Evolutionary conservation across 257 asterid genomes (phyloP), one percentile per base, ranked within the genome.

Genomic region (Verbascum thapsus): DNA sequence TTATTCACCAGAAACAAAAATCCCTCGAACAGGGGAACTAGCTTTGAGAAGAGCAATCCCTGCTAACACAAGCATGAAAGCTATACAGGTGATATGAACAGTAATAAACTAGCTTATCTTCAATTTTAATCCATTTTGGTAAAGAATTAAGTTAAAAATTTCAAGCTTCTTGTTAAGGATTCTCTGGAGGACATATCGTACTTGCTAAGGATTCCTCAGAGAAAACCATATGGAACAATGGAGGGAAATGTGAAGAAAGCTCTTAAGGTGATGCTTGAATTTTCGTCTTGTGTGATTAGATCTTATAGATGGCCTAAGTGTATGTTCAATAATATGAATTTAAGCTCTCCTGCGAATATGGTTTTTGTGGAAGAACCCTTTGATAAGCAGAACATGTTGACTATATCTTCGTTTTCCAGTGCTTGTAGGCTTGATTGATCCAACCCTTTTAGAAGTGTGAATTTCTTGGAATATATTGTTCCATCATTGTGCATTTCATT

Each of bases 21-120:
- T 89, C 63, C 97, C 99, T 22, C 81, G 99, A 60, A 89, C 97
- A 7, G 97, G 99, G 69, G 99, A 94, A 74, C 81, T 94, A 59
- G 99, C 99, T 73, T 66, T 94, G 76, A 76, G 97, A 81, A 84
- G 95, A 80, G 99, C 99, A 17, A 89, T 94, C 75, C 99, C 97
- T 38, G 97, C 99, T 48, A 92, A 92, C 77, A 61, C 91, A 41
- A 86, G 78, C 80, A 89, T 92, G 99, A 92, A 92, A 85, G 75
- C 91, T 47, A 89, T 92, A 79, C 97, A 89, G 97, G 97, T 85
- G 11, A 34, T 37, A 32, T 50, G 26, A 56, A 38, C 64, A 39
- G n/a, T 62, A 10, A 17, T 30, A 10, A 42, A 58, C 40, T 65
- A 34, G 5, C 43, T 59, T 51, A 10, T n/a, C 39, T 19, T 11